Percentiles rank a stretch among this genome's conserved stretches.
These are phyloP conservation scores for Rhodomyrtus tomentosa DNA, from an alignment of 345 rosid genomes.

Conservation along the genomic window DNA sequence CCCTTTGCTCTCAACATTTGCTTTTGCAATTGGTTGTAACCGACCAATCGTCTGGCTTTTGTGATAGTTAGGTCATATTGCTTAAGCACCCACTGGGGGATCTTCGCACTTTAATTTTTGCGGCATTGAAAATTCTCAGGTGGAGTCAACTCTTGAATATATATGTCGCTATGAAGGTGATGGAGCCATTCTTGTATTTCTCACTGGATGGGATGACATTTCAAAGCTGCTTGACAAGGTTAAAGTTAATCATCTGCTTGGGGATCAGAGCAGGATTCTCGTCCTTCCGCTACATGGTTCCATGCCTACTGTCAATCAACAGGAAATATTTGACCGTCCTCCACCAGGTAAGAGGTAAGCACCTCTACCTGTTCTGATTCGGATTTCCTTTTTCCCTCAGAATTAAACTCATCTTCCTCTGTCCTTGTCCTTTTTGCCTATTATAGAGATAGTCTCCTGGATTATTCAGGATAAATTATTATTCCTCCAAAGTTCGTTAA, in stretches of 20 bases:
- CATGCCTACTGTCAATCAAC: conserved; percentile 83
- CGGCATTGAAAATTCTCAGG: conserved; percentile 24
- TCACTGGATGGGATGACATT: conserved; percentile 97
- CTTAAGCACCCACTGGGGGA: neutral
- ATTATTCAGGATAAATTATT: neutral
- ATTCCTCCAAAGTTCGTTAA: neutral
- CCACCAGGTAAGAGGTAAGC: conserved; percentile 58
- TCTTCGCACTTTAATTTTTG: neutral
- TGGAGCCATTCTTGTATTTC: conserved; percentile 95
- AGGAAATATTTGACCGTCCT: conserved; percentile 81
- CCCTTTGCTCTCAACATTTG: neutral
- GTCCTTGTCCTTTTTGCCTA: neutral
- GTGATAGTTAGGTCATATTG: neutral
- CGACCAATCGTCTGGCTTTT: neutral
- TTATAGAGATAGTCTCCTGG: neutral
- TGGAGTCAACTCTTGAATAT: conserved; percentile 61
- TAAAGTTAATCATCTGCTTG: conserved; percentile 62
- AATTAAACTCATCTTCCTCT: neutral
- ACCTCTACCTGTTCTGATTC: neutral
- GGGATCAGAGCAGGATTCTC: conserved; percentile 65
- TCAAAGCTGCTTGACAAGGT: conserved; percentile 72
- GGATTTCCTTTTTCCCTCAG: neutral
- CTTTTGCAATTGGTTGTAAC: neutral
- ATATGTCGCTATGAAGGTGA: conserved; percentile 69
- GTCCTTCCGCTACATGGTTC: conserved; percentile 93